These are phyloP conservation scores for Ulvella scutata DNA, from an alignment of 139 green algal species.

Conservation along the genomic window DNA sequence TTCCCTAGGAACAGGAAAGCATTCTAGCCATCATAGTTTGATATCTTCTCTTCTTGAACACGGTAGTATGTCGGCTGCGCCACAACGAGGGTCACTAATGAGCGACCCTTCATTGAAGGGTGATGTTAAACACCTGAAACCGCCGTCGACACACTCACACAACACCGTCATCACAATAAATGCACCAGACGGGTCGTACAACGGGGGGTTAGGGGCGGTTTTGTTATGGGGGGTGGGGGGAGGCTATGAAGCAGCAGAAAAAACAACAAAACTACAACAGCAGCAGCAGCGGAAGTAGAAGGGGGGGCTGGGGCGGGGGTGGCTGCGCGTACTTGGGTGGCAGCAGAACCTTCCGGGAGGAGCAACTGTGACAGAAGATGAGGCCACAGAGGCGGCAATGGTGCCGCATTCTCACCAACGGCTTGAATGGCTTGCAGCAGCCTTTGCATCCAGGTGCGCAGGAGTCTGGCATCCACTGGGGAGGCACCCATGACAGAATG, in stretches of 20 bases:
- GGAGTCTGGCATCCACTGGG: conserved; percentile 57
- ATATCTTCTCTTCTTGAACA: no score
- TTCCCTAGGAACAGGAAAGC: no score
- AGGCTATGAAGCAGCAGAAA: neutral
- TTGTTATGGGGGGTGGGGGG: no score
- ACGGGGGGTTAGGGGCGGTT: no score
- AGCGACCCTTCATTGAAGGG: no score
- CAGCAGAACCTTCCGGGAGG: conserved; percentile 37
- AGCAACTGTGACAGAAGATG: conserved; percentile 60
- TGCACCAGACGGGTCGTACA: no score
- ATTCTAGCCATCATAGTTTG: no score
- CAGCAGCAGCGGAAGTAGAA: neutral
- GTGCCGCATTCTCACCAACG: conserved; percentile 37
- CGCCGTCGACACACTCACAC: no score
- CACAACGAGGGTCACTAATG: no score
- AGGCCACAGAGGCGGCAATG: conserved; percentile 58
- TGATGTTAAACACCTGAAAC: no score
- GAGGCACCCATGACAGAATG: conserved; percentile 45
- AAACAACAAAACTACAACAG: neutral
- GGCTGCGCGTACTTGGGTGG: conserved; percentile 60
- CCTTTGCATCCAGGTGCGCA: conserved; percentile 16
- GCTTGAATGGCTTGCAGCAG: conserved; percentile 41
- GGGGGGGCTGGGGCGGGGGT: neutral
- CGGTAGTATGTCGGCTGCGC: no score
- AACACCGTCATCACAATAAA: no score